Evolutionary conservation across 768 basidiomycete genomes (phyloP), one percentile per base, ranked within the genome.

Genomic region (Tulasnella sp.): DNA sequence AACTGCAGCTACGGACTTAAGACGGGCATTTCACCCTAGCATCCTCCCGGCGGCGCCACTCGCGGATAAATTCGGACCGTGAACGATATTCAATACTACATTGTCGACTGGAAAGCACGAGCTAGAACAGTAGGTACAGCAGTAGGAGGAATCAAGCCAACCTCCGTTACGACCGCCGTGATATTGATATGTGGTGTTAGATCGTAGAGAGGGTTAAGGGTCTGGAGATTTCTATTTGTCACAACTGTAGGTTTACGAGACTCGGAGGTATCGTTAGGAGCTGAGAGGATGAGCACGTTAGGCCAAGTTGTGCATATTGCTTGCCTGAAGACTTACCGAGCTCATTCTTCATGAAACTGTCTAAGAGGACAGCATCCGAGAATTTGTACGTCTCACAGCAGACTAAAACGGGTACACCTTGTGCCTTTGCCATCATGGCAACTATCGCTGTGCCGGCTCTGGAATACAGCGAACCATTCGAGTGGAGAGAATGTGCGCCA

Each of bases 351-450:
- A 86, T 90, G 63, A 99, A 92, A 17, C 86, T 86, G 68, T 99
- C 96, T 54, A 98, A 74, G 69, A 87, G 83, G 27, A 98, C 84
- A 32, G 81, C 81, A 63, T 98, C 94, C 15, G 87, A 86, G 65
- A 93, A 98, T 69, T 99, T 99, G 73, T 98, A 98, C 3, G 96
- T 99, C 71, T 98, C 96, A 64, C 93, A 96, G 62, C 92, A 97
- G 23, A 96, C 91, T 34, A 99, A 80, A 6, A 98, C 92, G 4
- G 96, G 94, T 0, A 97, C 85, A 21, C 82, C 83, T 64, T 84
- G 79, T 45, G 81, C 80, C 68, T 88, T 89, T 1, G 90, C 88
- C 76, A 97, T 82, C 93, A 98, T 94, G 1, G 93, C 89, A 5
- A 98, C 90, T 63, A 92, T 77, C 0, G 94, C 94, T 3, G 93